Evolutionary conservation across 176 grass and related monocot species (phyloP).

Genomic region (Olyra latifolia): DNA sequence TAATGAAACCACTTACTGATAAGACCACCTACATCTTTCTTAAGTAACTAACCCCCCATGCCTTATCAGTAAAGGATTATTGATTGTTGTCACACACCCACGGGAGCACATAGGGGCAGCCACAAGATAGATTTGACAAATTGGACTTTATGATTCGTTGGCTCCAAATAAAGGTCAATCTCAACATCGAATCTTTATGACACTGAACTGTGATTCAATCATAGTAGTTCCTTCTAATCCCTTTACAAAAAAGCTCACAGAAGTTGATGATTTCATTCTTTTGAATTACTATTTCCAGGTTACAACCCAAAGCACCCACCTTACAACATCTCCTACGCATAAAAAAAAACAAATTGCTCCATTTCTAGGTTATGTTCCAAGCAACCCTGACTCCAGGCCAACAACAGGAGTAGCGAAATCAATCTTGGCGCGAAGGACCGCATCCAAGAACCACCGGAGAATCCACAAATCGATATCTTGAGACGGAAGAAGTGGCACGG

Average conservation of each 20-base stretch:
- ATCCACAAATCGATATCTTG: background rate
- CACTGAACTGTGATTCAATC: background rate
- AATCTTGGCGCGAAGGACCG: background rate
- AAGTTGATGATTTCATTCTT: background rate
- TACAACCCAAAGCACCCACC: background rate
- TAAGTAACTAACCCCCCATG: background rate
- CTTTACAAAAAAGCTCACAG: conserved; percentile 1
- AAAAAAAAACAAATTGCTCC: background rate
- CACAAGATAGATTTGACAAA: background rate
- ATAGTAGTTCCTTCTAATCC: background rate
- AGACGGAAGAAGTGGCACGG: background rate
- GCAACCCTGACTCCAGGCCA: background rate
- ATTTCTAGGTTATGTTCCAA: background rate
- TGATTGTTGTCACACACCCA: background rate
- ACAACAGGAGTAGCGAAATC: background rate
- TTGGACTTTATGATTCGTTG: background rate
- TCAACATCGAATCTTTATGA: background rate
- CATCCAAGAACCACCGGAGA: background rate
- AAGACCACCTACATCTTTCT: background rate
- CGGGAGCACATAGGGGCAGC: background rate
- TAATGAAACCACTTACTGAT: background rate
- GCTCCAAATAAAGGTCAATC: background rate
- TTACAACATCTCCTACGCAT: background rate
- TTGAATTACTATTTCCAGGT: background rate
- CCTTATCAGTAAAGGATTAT: background rate